Base-by-base conservation (phyloP, 2,329 filamentous ascomycete genomes). In the Thielaviopsis euricoi region DNA sequence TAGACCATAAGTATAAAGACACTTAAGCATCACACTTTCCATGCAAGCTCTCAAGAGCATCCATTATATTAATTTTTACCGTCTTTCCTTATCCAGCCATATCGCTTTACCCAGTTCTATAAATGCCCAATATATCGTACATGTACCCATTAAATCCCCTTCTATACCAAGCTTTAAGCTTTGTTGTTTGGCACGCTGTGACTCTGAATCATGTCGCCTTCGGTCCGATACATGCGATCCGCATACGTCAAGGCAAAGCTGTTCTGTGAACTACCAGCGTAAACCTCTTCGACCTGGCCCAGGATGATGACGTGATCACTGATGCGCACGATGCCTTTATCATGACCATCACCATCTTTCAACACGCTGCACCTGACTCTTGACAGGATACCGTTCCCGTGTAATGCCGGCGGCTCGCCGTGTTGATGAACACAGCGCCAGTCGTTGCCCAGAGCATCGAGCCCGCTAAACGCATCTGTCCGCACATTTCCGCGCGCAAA, bases 261-360 rank as follows among this genome's bases (percentile, higher is more conserved):
- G n/a, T 68, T 66, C 23, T 60, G 64, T 22, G 64, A 64, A 15
- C 54, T 51, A 3, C 65, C 70, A 22, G 68, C 66, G 7, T 73
- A 61, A 58, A 77, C 74, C 57, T 74, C 73, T 43, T 73, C 59
- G 51, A 79, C 75, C 65, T 79, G 75, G 4, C 73, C 76, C 1
- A 78, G 68, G 6, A 78, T 74, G 61, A 79, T 73, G 10, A 76
- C 72, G 66, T 78, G 76, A 58, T 79, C 76, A 49, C 73, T 67
- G 9, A 79, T 75, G 49, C 64, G 67, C n/a, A 78, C 64, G 15
- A 79, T 62, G 0, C 76, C 76, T 7, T 64, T 56, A 12, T 58
- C 57, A 25, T 59, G 37, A 22, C 54, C 59, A 0, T 71, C 67
- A 49, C 70, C 68, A 25, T 74, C 73, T 13, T 66, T 65, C 15